These are phyloP conservation scores for Salvia splendens DNA, from an alignment of 257 asterid species.

Conservation along the genomic window DNA sequence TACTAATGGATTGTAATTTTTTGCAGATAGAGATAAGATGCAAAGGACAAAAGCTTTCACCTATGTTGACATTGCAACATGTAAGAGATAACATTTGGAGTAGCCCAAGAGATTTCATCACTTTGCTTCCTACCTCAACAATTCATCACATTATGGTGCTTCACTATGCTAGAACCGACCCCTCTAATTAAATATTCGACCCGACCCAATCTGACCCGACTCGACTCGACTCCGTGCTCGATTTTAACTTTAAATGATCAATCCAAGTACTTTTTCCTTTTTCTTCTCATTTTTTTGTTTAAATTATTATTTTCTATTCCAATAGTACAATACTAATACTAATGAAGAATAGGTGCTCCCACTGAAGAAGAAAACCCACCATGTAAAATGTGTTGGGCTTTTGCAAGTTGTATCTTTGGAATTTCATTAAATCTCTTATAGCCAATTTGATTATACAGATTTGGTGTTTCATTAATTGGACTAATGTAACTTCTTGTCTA, in stretches of 20 bases:
- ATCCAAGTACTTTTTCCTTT: neutral
- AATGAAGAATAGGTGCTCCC: constrained; percentile 28
- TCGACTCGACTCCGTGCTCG: constrained; percentile 11
- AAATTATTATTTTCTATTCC: constrained; percentile 26
- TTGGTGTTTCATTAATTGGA: neutral
- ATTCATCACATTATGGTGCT: constrained; percentile 69
- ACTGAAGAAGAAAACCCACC: constrained; percentile 27
- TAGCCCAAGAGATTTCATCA: constrained; percentile 51
- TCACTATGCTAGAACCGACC: constrained; percentile 56
- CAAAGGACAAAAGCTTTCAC: constrained; percentile 67
- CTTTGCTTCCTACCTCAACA: constrained; percentile 63
- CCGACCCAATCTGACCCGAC: neutral
- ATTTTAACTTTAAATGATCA: constrained; percentile 32
- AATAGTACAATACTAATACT: constrained; percentile 23
- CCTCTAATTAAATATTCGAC: constrained; percentile 32
- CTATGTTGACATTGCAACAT: constrained; percentile 77
- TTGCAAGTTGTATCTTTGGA: constrained; percentile 5
- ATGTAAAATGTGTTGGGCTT: constrained; percentile 33
- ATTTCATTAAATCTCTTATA: constrained; percentile 22
- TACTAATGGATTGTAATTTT: constrained; percentile 6
- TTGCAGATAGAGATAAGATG: constrained; percentile 86
- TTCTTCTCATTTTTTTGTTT: neutral
- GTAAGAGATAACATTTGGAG: constrained; percentile 85
- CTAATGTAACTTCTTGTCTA: neutral
- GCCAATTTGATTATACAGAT: constrained; percentile 22